A percentile compares a stretch with the other conserved stretches of the same genome.
Conservation (phyloP, 2,329 filamentous ascomycete species). For the Parasarocladium wereldwijsianum region DNA sequence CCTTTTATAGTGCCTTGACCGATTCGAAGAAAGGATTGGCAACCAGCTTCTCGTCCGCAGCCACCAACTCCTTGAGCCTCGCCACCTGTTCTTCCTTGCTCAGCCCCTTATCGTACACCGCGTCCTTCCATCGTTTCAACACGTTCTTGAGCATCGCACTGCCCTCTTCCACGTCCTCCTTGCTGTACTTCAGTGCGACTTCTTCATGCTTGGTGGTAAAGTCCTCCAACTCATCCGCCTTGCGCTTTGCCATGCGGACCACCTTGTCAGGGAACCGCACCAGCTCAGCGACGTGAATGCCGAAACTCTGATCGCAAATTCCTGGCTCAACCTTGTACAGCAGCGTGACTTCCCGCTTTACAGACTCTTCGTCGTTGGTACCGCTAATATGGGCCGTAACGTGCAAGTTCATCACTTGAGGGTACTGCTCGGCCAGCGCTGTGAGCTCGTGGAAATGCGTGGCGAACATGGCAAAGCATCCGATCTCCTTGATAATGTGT, state of each 20-base stretch:
- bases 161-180: conserved; percentile 80
- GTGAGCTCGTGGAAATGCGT: conserved; percentile 98
- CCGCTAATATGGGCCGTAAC: conserved; percentile 84
- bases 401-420: conserved; percentile 83
- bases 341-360: conserved; percentile 76
- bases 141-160: conserved; percentile 74
- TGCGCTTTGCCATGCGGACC: conserved; percentile 96
- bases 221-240: conserved; percentile 95
- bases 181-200: conserved; percentile 47
- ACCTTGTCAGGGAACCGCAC: conserved; percentile 96
- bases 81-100: conserved; percentile 63
- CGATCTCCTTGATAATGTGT: conserved; percentile 90
- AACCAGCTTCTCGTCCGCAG: conserved; percentile 49
- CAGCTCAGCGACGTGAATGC: conserved; percentile 94
- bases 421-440: conserved; percentile 71
- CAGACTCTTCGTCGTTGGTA: conserved; percentile 22
- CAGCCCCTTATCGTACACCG: conserved; percentile 43
- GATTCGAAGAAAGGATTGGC: conserved; percentile 59
- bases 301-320: conserved; percentile 93
- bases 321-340: conserved; percentile 94
- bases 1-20: conserved; percentile 35
- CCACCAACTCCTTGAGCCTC: conserved; percentile 67
- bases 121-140: conserved; percentile 72
- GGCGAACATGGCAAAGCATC: conserved; percentile 87
- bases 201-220: conserved; percentile 69